Evolutionary conservation across 2,329 filamentous ascomycete species (phyloP), one percentile per base, ranked within the genome.

Genomic region (Trichoderma pleuroti): DNA sequence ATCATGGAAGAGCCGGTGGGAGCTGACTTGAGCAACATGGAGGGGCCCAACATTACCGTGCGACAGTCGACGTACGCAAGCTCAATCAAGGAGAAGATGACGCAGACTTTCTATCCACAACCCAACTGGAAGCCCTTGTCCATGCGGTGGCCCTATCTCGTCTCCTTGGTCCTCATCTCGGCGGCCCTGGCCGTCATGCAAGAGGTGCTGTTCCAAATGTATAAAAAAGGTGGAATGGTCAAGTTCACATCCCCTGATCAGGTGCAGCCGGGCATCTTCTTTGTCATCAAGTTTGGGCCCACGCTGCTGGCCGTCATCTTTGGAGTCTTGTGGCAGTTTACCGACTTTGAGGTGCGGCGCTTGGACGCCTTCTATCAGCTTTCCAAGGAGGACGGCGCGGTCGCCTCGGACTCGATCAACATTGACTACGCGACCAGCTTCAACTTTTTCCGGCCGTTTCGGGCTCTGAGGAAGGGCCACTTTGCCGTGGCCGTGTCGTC

Each of bases 361-460:
- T 79, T 91, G 32, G 90, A 92, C 76, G 86, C 89, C 0, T 91
- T 87, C 74, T 90, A 90, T 73, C 89, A 91, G 76, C 82, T 92
- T 63, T 90, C 88, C 4, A 87, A 84, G 72, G 81, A 84, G 4
- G 84, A 84, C 4, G 90, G 90, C 16, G 88, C 90, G 1, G 79
- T 89, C 24, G 90, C 89, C 0, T 86, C 86, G 49, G 86, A 89
- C 76, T 92, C 89, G 0, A 86, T 93, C 76, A 93, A 93, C 73
- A 90, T 92, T 72, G 90, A 93, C 78, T 93, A 93, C 72, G 85
- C 92, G 57, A 92, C 91, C 6, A 86, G 88, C 74, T 87, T 91
- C 80, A 89, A 86, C 75, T 88, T 92, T 75, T 79, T 91, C 49
- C 85, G 90, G 3, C 91, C 91, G 0, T 78, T 93, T 5, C 84